Evolutionary conservation across 805 yeast species (phyloP).

Genomic region (Hagleromyces aurorensis): DNA sequence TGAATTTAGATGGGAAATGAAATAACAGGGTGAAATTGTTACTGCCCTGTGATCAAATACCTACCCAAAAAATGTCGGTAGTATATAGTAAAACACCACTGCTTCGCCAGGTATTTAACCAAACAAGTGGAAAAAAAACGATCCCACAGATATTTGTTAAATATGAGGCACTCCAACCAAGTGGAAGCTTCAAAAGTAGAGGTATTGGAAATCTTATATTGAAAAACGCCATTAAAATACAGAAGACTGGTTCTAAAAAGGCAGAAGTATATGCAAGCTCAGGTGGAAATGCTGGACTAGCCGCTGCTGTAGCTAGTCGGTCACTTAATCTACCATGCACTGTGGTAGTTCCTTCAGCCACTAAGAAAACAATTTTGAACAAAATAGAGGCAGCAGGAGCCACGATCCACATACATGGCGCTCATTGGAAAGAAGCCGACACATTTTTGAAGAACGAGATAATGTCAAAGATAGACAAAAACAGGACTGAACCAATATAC

Average conservation of each 20-base stretch:
- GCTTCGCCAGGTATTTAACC: conserved; percentile 5
- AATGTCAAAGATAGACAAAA: conserved; percentile 16
- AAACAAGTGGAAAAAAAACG: conserved; percentile 7
- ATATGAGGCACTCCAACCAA: conserved; percentile 46
- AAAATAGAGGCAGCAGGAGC: conserved; percentile 39
- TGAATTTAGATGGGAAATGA: no score
- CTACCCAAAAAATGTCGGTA: conserved; percentile 8
- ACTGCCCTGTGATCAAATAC: not conserved
- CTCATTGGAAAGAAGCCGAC: conserved; percentile 45
- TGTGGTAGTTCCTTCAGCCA: conserved; percentile 50
- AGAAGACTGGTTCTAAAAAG: conserved; percentile 21
- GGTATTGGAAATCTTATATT: conserved; percentile 44
- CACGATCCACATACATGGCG: conserved; percentile 39
- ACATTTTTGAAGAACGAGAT: conserved; percentile 31
- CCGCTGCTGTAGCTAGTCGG: conserved; percentile 43
- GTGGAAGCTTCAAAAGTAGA: conserved; percentile 50
- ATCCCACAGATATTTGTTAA: conserved; percentile 36
- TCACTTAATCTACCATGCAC: conserved; percentile 36
- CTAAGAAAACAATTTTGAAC: conserved; percentile 39
- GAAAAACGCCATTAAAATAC: conserved; percentile 27
- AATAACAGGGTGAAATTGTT: no score
- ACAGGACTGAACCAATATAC: conserved; percentile 34
- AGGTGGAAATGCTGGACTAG: conserved; percentile 42
- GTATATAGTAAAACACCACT: conserved; percentile 16
- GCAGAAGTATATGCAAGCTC: conserved; percentile 43